Evolutionary conservation across 1,284 basidiomycete species (phyloP).

Genomic region (Ceratobasidium sp.): DNA sequence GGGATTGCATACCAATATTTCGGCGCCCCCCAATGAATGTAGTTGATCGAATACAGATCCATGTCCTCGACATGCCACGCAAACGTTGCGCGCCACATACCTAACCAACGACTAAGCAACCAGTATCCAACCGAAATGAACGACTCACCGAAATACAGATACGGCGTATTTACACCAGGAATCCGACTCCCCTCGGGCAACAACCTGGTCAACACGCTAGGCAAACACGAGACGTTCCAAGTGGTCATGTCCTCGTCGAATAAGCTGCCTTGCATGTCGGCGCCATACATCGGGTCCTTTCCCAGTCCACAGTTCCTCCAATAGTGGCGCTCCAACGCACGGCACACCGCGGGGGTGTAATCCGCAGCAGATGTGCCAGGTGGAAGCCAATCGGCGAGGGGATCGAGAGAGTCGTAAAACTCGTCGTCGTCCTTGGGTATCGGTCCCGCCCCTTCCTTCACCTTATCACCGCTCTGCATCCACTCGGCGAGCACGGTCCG

Average conservation of each 20-base stretch:
- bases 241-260: slow-evolving; percentile 84
- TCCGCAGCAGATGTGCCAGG: slow-evolving; percentile 76
- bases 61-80: slow-evolving; percentile 99
- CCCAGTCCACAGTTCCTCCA: slow-evolving; percentile 94
- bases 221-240: slow-evolving; percentile 95
- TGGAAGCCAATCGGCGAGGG: slow-evolving; percentile 82
- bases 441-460: background rate
- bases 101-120: background rate
- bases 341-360: slow-evolving; percentile 89
- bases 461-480: background rate
- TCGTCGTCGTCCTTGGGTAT: slow-evolving; percentile 58
- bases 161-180: slow-evolving; percentile 97
- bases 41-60: slow-evolving; percentile 99
- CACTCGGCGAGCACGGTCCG: slow-evolving; percentile 15
- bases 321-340: slow-evolving; percentile 89
- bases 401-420: slow-evolving; percentile 80
- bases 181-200: slow-evolving; percentile 73
- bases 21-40: slow-evolving; percentile 98
- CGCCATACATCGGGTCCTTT: slow-evolving; percentile 95
- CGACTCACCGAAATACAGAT: slow-evolving; percentile 87
- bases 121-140: background rate
- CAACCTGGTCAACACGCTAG: slow-evolving; percentile 89
- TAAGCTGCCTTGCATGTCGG: slow-evolving; percentile 93
- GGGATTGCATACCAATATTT: slow-evolving; percentile 97
- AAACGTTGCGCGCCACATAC: slow-evolving; percentile 99